Evolutionary conservation across 805 yeast species (phyloP), one percentile per base, ranked within the genome.

Genomic region (Kodamaea sagamina): DNA sequence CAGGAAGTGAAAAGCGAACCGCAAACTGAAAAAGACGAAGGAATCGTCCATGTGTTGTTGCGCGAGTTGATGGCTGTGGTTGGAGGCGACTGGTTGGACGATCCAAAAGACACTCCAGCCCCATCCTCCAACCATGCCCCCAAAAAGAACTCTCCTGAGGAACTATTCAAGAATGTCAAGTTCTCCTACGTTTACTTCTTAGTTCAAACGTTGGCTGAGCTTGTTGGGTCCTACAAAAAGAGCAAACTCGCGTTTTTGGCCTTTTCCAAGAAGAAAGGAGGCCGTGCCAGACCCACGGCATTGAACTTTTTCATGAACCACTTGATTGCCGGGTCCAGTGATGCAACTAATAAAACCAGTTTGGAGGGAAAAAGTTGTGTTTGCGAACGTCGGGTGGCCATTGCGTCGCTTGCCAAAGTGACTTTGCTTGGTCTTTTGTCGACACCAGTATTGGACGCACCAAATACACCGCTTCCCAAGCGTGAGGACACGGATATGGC

Each of bases 191-290:
- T 81, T 46, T 75, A 83, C 34, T 89, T 83, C 59, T 62, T 90
- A 36, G 63, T 90, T 29, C 86, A 82, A 50, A 64, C 79, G 0
- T 61, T 89, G 29, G 74, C 82, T 0, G 97, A 90, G 51, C 63
- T 89, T 6, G 61, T 90, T 6, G 78, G 82, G 1, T 86, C 96
- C 1, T 90, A 89, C 58, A 84, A 82, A 48, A 83, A 82, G 48
- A 79, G 89, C 39, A 90, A 90, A 59, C 73, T 86, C 39, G 96
- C 89, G 53, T 85, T 90, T 54, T 65, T 89, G 44, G 82, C 92
- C 0, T 90, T 79, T 52, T 81, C 92, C 1, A 84, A 82, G 68
- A 59, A 46, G 47, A 42, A 54, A 41, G 54, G 95, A 95, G 34
- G 34, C 4, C 34, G 34, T 29, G 34, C 34, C 2, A 73, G 92